Conservation (phyloP, 768 basidiomycete species). For the Psilocybe tampanensis region DNA sequence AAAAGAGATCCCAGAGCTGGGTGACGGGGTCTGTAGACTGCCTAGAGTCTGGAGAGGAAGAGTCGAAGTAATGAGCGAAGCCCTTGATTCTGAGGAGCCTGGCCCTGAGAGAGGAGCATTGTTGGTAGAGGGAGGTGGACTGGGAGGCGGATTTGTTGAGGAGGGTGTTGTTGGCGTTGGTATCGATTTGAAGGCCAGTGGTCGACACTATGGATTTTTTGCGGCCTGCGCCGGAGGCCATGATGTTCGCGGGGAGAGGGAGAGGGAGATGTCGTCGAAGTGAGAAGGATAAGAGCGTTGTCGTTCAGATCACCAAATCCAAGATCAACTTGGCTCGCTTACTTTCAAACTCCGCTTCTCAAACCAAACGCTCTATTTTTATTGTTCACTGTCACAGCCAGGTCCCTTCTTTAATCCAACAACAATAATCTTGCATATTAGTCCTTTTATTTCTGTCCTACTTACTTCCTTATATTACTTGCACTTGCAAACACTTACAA, state of each 20-base stretch:
- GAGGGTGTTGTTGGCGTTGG: constrained; percentile 77
- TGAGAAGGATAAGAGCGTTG: constrained; percentile 5
- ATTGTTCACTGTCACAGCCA: constrained; percentile 14
- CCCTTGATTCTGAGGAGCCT: constrained; percentile 79
- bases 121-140: constrained; percentile 89
- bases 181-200: constrained; percentile 69
- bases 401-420: neutral
- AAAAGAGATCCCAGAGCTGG: constrained; percentile 93
- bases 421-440: neutral
- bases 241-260: constrained; percentile 31
- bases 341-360: constrained; percentile 26
- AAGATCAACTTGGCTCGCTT: constrained; percentile 24
- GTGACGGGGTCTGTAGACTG: constrained; percentile 91
- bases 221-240: constrained; percentile 64
- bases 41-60: constrained; percentile 62
- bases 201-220: constrained; percentile 79
- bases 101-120: constrained; percentile 78
- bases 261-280: constrained; percentile 20
- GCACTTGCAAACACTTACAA: neutral
- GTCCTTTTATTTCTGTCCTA: neutral
- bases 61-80: constrained; percentile 70
- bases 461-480: neutral
- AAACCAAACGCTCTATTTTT: constrained; percentile 17
- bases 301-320: constrained; percentile 11
- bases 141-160: constrained; percentile 91